These are phyloP conservation scores for Trichoderma atroviride DNA, from an alignment of 2,329 filamentous ascomycete species.

Conservation along the genomic window DNA sequence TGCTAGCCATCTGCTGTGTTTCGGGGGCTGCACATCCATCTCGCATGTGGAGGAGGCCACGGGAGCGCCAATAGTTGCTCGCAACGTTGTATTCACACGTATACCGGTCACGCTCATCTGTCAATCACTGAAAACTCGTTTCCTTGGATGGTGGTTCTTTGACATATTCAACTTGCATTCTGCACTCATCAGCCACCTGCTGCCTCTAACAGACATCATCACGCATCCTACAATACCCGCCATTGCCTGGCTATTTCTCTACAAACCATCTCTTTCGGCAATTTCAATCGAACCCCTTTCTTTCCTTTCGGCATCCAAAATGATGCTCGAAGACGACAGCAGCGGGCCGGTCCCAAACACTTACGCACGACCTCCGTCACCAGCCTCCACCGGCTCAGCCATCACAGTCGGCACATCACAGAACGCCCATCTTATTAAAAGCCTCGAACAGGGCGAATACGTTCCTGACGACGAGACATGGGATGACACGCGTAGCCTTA, in stretches of 20 bases:
- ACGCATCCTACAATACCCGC: neutral
- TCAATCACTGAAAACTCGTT: neutral
- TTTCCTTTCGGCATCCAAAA: neutral
- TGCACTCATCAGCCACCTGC: neutral
- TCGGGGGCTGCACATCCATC: neutral
- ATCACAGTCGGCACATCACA: slow-evolving; percentile 39
- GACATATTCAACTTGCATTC: neutral
- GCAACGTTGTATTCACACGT: neutral
- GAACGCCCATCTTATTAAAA: slow-evolving; percentile 38
- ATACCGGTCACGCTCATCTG: neutral
- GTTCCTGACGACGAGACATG: slow-evolving; percentile 30
- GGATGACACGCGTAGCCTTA: slow-evolving; percentile 46
- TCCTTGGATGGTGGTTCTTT: neutral
- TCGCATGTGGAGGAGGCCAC: neutral
- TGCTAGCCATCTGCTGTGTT: neutral
- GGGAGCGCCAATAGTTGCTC: neutral
- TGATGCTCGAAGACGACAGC: slow-evolving; percentile 22
- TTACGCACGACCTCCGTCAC: slow-evolving; percentile 33
- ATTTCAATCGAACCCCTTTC: neutral
- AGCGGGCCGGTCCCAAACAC: neutral
- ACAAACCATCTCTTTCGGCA: neutral
- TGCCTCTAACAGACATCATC: neutral
- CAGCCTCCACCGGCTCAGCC: slow-evolving; percentile 34
- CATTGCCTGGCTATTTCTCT: neutral
- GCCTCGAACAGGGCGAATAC: slow-evolving; percentile 40